Base-by-base conservation (phyloP, 495 filamentous ascomycete species). In the Penicillium pancosmium region DNA sequence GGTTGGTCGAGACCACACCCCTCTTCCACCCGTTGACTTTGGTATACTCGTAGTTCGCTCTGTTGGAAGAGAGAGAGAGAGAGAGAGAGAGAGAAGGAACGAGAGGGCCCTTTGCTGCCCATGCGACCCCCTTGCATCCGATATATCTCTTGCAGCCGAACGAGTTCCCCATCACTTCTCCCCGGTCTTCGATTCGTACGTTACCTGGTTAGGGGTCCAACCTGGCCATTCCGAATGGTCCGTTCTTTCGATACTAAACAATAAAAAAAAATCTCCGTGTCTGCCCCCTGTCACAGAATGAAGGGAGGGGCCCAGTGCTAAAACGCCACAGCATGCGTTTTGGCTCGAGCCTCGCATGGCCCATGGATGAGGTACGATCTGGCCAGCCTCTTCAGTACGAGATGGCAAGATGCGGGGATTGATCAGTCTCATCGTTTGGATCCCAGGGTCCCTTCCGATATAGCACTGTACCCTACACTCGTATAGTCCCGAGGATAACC, bases 121-220 rank as follows among this genome's bases (percentile, higher is more conserved):
- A 51, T 55, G 25, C 52, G 41, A 16, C 48, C 64, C 60, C 64
- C 64, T 66, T 66, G 60, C 64, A 66, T 66, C 46, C 40, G 63
- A 62, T 66, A 50, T 63, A 66, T 60, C 56, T 47, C 46, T 48
- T 54, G 50, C 57, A 52, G 54, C 35, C 35, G 52, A 60, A 50
- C 35, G 19, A 59, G 23, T 19, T 38, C 27, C 57, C 54, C 63
- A 64, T 64, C n/a, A 64, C 65, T 55, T 12, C 51, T 40, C 51
- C 16, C 12, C 19, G n/a, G 13, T 10, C 35, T 38, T 36, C 31
- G 27, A 34, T 36, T 52, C 33, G 34, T 33, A 50, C 55, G 63
- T 68, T 68, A 68, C 63, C 60, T 63, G 50, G 41, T 59, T 59
- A 62, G 60, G 60, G 64, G 59, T 54, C 51, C 27, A 41, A 31